A percentile compares a stretch with the other conserved stretches of the same genome.
Evolutionary conservation across 192 early-diverging fungal genomes (phyloP).

Genomic region (Coemansia sp.): DNA sequence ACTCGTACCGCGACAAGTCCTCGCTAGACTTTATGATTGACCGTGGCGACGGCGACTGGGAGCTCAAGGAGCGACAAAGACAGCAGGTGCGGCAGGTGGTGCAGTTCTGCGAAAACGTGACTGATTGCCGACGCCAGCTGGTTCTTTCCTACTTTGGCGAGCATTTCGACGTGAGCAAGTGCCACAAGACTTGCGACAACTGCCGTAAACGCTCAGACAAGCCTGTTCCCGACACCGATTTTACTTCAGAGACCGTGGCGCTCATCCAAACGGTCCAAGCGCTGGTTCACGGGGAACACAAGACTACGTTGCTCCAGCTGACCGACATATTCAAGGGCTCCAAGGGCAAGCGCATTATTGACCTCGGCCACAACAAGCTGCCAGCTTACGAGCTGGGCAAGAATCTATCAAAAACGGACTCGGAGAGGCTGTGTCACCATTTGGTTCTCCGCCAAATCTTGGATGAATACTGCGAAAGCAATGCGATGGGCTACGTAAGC

Average conservation of each 20-base stretch:
- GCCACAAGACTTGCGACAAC: constrained; percentile 85
- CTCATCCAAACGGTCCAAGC: constrained; percentile 54
- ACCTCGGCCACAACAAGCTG: constrained; percentile 51
- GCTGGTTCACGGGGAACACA: constrained; percentile 23
- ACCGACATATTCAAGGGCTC: constrained; percentile 76
- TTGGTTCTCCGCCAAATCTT: constrained; percentile 63
- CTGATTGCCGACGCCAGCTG: constrained; percentile 83
- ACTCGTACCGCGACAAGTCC: constrained; percentile 68
- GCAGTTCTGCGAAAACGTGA: constrained; percentile 80
- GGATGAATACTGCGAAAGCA: constrained; percentile 58
- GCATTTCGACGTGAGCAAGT: constrained; percentile 59
- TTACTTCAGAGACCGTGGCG: constrained; percentile 53
- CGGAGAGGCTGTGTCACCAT: constrained; percentile 70
- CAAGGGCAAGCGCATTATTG: constrained; percentile 53
- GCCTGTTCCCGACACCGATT: constrained; percentile 40
- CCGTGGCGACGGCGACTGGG: constrained; percentile 70
- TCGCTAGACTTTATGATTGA: constrained; percentile 78
- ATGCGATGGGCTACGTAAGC: constrained; percentile 59
- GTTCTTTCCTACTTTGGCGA: constrained; percentile 93
- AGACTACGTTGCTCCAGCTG: constrained; percentile 65
- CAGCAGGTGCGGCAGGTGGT: constrained; percentile 64
- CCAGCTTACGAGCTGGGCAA: constrained; percentile 58
- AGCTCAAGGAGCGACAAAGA: constrained; percentile 76
- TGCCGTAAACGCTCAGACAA: constrained; percentile 52
- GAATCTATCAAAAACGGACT: constrained; percentile 51